A percentile compares a stretch with the other conserved stretches of the same genome.
These are phyloP conservation scores for Candida peoriensis DNA, from an alignment of 805 yeast species.

Conservation along the genomic window DNA sequence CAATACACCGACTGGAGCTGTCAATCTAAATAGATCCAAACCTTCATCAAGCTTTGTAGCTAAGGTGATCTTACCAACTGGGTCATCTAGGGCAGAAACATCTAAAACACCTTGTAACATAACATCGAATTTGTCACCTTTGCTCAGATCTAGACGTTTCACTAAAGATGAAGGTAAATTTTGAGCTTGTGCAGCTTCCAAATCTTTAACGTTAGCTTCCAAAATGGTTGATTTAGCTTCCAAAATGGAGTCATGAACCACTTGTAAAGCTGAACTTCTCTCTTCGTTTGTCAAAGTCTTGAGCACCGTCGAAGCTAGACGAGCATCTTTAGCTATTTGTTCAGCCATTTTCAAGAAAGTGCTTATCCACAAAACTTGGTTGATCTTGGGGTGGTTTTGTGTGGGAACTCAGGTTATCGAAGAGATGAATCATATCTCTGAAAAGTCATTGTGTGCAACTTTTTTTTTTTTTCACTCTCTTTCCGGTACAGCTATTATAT, in stretches of 20 bases:
- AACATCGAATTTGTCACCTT: conserved; percentile 79
- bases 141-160: conserved; percentile 78
- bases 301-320: conserved; percentile 73
- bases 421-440: too few relatives aligned
- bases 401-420: too few relatives aligned
- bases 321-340: conserved; percentile 75
- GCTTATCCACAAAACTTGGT: too few relatives aligned
- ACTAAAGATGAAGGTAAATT: conserved; percentile 66
- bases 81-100: conserved; percentile 85
- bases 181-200: conserved; percentile 60
- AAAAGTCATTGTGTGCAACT: not conserved
- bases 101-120: conserved; percentile 95
- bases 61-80: conserved; percentile 83
- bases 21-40: conserved; percentile 72
- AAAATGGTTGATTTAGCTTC: conserved; percentile 57
- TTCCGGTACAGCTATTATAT: not conserved
- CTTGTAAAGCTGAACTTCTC: conserved; percentile 66
- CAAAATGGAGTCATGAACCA: conserved; percentile 65
- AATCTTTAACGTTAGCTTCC: conserved; percentile 68
- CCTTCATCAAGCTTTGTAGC: conserved; percentile 87
- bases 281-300: conserved; percentile 72
- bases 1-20: conserved; percentile 93
- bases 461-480: not conserved
- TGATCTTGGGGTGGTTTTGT: not conserved
- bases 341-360: conserved; percentile 41